phyloP scores from a whole-genome alignment of 1,284 basidiomycete genomes.

The Malassezia restricta region DNA sequence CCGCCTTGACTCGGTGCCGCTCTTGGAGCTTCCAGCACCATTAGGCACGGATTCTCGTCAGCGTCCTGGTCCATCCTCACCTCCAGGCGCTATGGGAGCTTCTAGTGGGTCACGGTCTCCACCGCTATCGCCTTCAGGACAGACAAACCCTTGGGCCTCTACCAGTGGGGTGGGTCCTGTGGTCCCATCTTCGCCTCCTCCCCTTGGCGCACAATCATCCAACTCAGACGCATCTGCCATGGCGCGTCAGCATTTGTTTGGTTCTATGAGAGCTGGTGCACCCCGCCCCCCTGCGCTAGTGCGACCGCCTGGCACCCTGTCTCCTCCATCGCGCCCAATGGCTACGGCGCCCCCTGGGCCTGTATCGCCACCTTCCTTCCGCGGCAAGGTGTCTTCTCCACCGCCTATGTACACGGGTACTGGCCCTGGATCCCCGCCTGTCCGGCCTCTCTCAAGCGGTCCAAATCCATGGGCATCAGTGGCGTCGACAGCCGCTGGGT shows the following conservation, averaged over 20 bases:
- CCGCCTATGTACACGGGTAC: background rate
- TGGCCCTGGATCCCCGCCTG: slow-evolving; percentile 9
- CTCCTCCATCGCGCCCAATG: background rate
- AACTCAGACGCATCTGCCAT: background rate
- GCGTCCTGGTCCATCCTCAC: background rate
- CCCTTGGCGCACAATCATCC: background rate
- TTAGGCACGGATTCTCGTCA: slow-evolving; percentile 19
- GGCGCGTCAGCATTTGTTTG: slow-evolving; percentile 15
- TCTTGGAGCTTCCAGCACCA: slow-evolving; percentile 43
- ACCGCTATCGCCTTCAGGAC: background rate
- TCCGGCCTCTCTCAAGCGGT: background rate
- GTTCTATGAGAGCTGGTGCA: background rate
- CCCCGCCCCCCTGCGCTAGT: background rate
- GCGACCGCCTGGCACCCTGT: slow-evolving; percentile 1
- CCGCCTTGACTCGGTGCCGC: slow-evolving; percentile 37
- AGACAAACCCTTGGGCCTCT: background rate
- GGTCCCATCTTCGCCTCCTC: background rate
- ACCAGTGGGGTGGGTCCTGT: background rate
- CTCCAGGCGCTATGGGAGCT: background rate
- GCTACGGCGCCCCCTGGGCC: slow-evolving; percentile 15
- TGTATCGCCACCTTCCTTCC: slow-evolving; percentile 2
- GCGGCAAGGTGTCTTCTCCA: slow-evolving; percentile 9
- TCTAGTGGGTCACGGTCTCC: background rate
- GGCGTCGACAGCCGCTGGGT: background rate
- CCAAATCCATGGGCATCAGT: background rate